phyloP scores from a whole-genome alignment of 2,329 filamentous ascomycete genomes.

The Phialocephala subalpina region DNA sequence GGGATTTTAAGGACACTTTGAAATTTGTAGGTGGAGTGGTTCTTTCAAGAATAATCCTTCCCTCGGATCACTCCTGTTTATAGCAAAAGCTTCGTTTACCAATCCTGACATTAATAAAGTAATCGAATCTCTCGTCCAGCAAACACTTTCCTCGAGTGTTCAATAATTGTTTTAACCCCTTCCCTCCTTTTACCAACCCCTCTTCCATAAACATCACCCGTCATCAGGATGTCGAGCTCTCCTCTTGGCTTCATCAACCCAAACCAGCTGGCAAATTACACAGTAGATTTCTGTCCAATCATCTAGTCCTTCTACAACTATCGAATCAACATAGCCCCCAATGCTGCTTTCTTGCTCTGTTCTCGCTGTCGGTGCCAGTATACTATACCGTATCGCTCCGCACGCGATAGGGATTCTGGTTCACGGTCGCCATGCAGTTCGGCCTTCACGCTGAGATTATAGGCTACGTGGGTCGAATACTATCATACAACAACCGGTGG shows the following conservation, averaged over 20 bases:
- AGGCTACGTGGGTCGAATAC: background rate
- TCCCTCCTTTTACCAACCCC: no score
- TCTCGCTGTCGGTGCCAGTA: background rate
- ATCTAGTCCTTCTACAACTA: conserved; percentile 11
- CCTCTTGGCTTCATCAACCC: background rate
- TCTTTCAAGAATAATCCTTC: no score
- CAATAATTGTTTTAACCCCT: no score
- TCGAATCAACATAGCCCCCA: conserved; percentile 5
- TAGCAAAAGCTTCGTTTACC: no score
- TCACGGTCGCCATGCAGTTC: conserved; percentile 1
- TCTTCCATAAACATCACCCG: no score
- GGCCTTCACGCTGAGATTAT: conserved; percentile 9
- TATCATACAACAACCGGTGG: conserved; percentile 9
- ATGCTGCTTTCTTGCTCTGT: conserved; percentile 5
- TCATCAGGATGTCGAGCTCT: no score
- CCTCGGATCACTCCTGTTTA: no score
- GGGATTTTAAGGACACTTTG: no score
- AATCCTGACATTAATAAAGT: no score
- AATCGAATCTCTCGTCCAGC: no score
- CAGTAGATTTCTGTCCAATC: conserved; percentile 5
- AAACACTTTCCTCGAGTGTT: no score
- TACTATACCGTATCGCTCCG: background rate
- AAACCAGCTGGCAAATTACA: background rate
- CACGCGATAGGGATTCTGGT: background rate
- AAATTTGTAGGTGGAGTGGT: no score